These are phyloP conservation scores for Solanum medicagineum DNA, from an alignment of 257 asterid species.

Conservation along the genomic window DNA sequence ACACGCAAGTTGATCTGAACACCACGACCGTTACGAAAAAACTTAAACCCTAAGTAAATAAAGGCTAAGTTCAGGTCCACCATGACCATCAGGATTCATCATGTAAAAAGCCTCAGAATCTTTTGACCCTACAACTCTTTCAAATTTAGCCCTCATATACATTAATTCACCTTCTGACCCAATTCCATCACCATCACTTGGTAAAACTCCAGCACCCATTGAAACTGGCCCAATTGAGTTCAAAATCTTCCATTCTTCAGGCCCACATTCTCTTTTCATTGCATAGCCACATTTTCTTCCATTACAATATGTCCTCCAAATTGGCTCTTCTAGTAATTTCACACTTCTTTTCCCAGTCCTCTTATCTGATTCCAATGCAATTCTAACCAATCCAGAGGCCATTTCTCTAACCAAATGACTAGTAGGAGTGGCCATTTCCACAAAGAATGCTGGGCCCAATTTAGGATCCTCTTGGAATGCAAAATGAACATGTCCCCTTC, in stretches of 20 bases:
- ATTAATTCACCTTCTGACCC: slow-evolving; percentile 60
- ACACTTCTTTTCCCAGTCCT: slow-evolving; percentile 29
- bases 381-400: slow-evolving; percentile 82
- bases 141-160: slow-evolving; percentile 95
- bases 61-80: slow-evolving; percentile 91
- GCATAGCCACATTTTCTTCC: slow-evolving; percentile 88
- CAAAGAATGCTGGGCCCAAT: slow-evolving; percentile 43
- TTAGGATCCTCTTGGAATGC: slow-evolving; percentile 69
- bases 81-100: slow-evolving; percentile 93
- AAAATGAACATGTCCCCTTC: slow-evolving; percentile 74
- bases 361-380: slow-evolving; percentile 73
- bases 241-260: slow-evolving; percentile 71
- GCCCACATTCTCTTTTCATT: slow-evolving; percentile 67
- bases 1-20: background rate
- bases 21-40: background rate
- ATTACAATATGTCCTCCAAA: slow-evolving; percentile 86
- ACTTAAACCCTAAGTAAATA: slow-evolving; percentile 65
- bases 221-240: slow-evolving; percentile 71
- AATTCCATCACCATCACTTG: slow-evolving; percentile 28
- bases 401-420: slow-evolving; percentile 64
- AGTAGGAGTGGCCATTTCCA: slow-evolving; percentile 68
- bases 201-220: slow-evolving; percentile 96
- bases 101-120: slow-evolving; percentile 95
- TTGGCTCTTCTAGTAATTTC: slow-evolving; percentile 49
- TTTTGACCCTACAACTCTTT: slow-evolving; percentile 82